Percentiles rank a stretch among this genome's conserved stretches.
phyloP scores from a whole-genome alignment of 345 rosid species.

The Raphanus raphanistrum region DNA sequence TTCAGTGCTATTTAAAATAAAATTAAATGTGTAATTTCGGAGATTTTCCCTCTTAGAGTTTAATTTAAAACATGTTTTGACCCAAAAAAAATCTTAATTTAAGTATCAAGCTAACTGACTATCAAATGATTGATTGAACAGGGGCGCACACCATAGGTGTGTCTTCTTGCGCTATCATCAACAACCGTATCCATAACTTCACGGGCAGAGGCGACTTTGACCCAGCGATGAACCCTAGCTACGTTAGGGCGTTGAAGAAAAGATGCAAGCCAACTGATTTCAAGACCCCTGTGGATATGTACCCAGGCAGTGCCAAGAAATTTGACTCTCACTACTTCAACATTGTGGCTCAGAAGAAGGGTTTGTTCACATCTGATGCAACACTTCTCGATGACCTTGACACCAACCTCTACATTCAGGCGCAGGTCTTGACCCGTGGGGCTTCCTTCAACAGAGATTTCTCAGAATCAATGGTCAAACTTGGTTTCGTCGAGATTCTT shows the following conservation, averaged over 20 bases:
- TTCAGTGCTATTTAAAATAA: no score
- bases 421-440: not conserved
- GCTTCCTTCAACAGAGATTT: not conserved
- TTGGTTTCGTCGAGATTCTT: not conserved
- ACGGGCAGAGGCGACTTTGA: slow-evolving; percentile 1
- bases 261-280: not conserved
- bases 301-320: not conserved
- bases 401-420: not conserved
- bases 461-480: not conserved
- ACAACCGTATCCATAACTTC: not conserved
- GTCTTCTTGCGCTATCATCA: not conserved
- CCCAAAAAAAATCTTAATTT: no score
- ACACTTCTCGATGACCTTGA: not conserved
- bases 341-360: no score
- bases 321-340: no score
- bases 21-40: no score
- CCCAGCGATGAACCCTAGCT: slow-evolving; percentile 9
- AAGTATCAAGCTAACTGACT: not conserved
- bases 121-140: not conserved
- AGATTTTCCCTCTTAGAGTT: no score
- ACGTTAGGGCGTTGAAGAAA: slow-evolving; percentile 3
- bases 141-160: slow-evolving; percentile 7
- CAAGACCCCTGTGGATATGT: not conserved
- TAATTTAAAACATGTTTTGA: no score
- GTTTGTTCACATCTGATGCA: not conserved